Evolutionary conservation across 2,329 filamentous ascomycete genomes (phyloP), one percentile per base, ranked within the genome.

Genomic region (Aspergillus jensenii): DNA sequence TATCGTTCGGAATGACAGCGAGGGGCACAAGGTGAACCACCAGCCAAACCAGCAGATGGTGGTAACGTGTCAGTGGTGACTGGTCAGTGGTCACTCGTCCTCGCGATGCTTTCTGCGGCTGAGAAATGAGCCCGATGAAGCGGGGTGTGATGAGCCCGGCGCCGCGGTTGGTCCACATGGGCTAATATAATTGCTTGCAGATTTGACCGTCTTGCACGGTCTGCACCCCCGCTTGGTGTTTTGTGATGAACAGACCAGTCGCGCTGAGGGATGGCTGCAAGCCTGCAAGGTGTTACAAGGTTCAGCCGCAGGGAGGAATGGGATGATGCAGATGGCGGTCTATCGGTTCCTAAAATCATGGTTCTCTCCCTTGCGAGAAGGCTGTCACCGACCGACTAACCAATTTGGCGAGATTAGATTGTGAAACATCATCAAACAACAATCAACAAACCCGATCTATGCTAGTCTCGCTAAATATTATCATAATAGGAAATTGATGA

Each of bases 401-500:
- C 46, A 35, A 35, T 11, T 40, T 19, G 25, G 27, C 19, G 35
- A 47, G 39, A 56, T 51, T n/a, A 50, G 39, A 44, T 21, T 25
- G 46, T 54, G 51, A 54, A 58, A 54, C 51, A 55, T 47, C 27
- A 35, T 48, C 45, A 35, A 21, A 48, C 27, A 21, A 48, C 27
- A 33, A 43, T 19, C 37, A 45, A 51, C 37, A 14, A 50, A n/a
- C 46, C 50, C 19, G 25, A 21, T 44, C 46, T 46, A 33, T 51
- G 56, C 50, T 52, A 55, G 45, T 27, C 33, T 58, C 56, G 56
- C 56, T 55, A 58, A 58, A 55, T 46, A 55, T 58, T 21, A 51
- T 54, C 56, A 54, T 14, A 58, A 50, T 15, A 12, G 56, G 56
- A 54, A 58, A 14, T 37, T 47, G 33, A 45, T 15, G 54, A 37